Percentiles rank a stretch among this genome's conserved stretches.
phyloP scores from a whole-genome alignment of 1,284 basidiomycete species.

The Golubevia pallescens region DNA sequence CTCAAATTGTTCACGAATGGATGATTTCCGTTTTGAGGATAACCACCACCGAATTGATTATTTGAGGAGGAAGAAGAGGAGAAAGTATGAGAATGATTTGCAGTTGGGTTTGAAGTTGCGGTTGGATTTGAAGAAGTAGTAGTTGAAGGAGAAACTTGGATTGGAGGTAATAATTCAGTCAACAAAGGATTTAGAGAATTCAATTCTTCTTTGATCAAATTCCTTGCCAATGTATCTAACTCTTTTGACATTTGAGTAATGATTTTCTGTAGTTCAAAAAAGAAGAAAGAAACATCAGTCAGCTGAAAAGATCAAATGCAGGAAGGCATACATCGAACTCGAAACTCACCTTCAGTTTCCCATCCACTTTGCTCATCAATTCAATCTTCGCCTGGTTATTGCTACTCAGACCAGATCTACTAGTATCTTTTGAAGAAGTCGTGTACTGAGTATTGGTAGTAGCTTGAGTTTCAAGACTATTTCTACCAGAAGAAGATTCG shows the following conservation, averaged over 20 bases:
- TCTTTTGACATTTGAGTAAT: conserved; percentile 32
- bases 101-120: too few species aligned
- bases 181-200: conserved; percentile 27
- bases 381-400: conserved; percentile 19
- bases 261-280: conserved; percentile 15
- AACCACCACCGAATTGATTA: too few species aligned
- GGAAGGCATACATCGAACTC: background rate
- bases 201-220: conserved; percentile 42
- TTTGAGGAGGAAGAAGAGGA: too few species aligned
- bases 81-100: too few species aligned
- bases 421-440: too few species aligned
- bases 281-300: background rate
- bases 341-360: conserved; percentile 31
- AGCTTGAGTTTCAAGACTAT: too few species aligned
- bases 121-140: background rate
- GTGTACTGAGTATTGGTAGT: too few species aligned
- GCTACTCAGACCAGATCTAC: too few species aligned
- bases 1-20: too few species aligned
- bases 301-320: background rate
- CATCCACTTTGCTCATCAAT: conserved; percentile 36
- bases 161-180: conserved; percentile 16
- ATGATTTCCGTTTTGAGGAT: too few species aligned
- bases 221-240: conserved; percentile 32
- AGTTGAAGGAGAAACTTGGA: conserved; percentile 2
- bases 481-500: too few species aligned